Evolutionary conservation across 2,329 filamentous ascomycete species (phyloP).

Genomic region (Colletotrichum australisinense): DNA sequence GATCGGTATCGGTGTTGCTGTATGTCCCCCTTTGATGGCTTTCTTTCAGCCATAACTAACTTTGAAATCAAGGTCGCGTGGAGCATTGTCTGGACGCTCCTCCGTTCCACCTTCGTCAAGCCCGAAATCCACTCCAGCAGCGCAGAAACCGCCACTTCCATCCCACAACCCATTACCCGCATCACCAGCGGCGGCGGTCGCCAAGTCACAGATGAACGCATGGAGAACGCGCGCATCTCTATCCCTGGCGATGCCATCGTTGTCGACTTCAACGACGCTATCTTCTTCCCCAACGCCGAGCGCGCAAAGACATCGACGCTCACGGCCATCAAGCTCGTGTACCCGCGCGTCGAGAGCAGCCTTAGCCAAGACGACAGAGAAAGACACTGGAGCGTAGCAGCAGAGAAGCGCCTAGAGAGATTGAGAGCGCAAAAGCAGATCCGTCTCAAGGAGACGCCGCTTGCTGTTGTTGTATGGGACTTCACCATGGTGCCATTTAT

Average conservation of each 20-base stretch:
- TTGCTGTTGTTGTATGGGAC: constrained; percentile 64
- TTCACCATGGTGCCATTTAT: constrained; percentile 63
- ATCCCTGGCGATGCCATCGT: constrained; percentile 63
- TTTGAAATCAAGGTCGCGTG: constrained; percentile 59
- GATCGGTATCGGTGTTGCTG: constrained; percentile 68
- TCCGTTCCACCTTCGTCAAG: constrained; percentile 49
- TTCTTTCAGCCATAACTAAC: neutral
- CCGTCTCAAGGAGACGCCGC: constrained; percentile 39
- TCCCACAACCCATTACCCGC: constrained; percentile 56
- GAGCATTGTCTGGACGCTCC: constrained; percentile 70
- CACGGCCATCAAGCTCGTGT: constrained; percentile 58
- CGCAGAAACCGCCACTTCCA: neutral
- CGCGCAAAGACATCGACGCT: constrained; percentile 44
- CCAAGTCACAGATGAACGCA: constrained; percentile 44
- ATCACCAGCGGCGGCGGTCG: constrained; percentile 40
- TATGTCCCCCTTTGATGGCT: neutral
- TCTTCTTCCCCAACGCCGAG: constrained; percentile 73
- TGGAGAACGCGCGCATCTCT: constrained; percentile 30
- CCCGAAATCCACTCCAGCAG: constrained; percentile 29
- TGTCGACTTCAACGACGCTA: constrained; percentile 66
- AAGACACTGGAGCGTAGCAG: constrained; percentile 66
- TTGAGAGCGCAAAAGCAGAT: constrained; percentile 56
- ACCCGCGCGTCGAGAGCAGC: constrained; percentile 40
- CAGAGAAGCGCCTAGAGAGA: constrained; percentile 57
- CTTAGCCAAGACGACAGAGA: constrained; percentile 47